Base-by-base conservation (phyloP, 2,329 filamentous ascomycete species). In the Aureobasidium sp. region DNA sequence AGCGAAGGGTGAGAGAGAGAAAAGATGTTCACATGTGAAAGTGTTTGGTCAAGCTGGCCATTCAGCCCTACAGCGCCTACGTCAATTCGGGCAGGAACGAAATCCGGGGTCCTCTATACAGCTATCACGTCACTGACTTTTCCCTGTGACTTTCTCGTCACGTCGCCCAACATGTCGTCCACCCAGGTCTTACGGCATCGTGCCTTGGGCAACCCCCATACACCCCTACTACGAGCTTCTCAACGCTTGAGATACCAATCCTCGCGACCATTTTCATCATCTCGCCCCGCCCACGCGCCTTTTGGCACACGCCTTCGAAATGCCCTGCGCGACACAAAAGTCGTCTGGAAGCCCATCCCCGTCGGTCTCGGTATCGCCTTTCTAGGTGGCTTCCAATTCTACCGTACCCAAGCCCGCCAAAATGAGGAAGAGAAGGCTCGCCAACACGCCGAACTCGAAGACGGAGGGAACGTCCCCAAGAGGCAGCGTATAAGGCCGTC, bases 271-370 rank as follows among this genome's bases (percentile, higher is more conserved):
- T 64, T 64, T 34, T 63, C 63, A 20, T 63, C 63, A 2, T 63
- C 61, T 8, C 60, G 53, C 34, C 47, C 47, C 68, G 70, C 29
- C 78, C 79, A 67, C 78, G 81, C 64, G 42, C 81, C 81, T n/a
- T 87, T 86, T 69, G 70, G 79, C 61, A 80, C 81, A 41, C 76
- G 84, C 65, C 74, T 87, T 56, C 77, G 82, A 42, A 79, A 79
- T 58, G 85, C 86, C 41, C 79, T 87, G 67, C 77, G 79, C 42
- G 79, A 82, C 42, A 89, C 87, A 37, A 87, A 83, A 74, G 82
- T 94, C 65, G 85, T 89, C 78, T 97, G 92, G 92, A 90, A 91
- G 75, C 90, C 89, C 51, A 96, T 97, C 68, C 92, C 92, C 25
- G 84, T 96, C 61, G 90, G 88, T 29, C 81, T 96, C 25, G 92